Percentiles rank a stretch among this genome's conserved stretches.
phyloP scores from a whole-genome alignment of 176 grass and related monocot species.

The Bromus sterilis region DNA sequence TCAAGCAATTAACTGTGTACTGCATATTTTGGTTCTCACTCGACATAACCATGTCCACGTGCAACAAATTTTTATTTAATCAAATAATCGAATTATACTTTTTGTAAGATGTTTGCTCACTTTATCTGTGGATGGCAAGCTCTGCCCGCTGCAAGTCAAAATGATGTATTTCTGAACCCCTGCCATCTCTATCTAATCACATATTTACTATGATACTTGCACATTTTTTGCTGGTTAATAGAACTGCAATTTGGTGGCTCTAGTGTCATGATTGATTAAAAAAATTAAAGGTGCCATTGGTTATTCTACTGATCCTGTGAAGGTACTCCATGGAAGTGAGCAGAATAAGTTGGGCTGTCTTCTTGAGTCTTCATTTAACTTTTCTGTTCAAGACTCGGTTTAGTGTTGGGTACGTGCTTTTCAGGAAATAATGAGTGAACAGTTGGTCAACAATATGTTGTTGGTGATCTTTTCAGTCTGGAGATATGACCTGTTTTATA shows the following conservation, averaged over 20 bases:
- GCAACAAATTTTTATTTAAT: background rate
- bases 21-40: background rate
- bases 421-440: background rate
- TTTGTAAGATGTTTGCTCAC: background rate
- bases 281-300: background rate
- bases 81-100: background rate
- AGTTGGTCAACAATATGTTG: background rate
- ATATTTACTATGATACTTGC: background rate
- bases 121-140: background rate
- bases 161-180: background rate
- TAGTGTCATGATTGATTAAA: background rate
- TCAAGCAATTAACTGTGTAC: background rate
- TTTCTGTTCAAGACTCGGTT: no score
- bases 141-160: background rate
- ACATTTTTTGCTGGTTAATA: background rate
- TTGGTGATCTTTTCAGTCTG: background rate
- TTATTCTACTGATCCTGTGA: background rate
- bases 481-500: background rate
- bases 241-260: background rate
- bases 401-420: background rate
- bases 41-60: background rate
- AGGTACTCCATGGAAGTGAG: background rate
- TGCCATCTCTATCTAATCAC: background rate
- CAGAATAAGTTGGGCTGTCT: background rate
- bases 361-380: background rate